Evolutionary conservation across 331 rosid genomes (phyloP), one percentile per base, ranked within the genome.

Genomic region (Acacia pycnantha): DNA sequence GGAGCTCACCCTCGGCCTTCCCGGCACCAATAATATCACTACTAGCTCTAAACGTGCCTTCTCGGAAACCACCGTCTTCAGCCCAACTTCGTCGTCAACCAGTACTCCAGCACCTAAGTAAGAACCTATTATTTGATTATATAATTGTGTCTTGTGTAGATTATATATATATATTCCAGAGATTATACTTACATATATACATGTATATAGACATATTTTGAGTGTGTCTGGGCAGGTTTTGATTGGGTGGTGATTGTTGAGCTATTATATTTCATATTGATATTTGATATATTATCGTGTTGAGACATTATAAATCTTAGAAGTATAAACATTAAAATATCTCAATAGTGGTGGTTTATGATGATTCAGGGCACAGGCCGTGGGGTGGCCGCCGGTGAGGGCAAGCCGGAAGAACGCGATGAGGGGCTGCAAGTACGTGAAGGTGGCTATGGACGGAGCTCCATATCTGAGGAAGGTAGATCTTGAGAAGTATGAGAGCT

Each of bases 351-450:
- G 8, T 56, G 12, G 3, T 56, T 56, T 58, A 13, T 65, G 21
- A 29, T 61, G 77, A 41, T 76, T 62, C 66, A 89, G 96, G 84
- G 82, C 77, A 81, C 90, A 85, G 19, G 78, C 87, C 21, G 93
- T 92, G 76, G 97, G 98, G 56, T 94, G 98, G 98, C 98, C 97
- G 19, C 98, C 95, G 27, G 95, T 94, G 81, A 89, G 92, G 80
- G 88, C 79, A 7, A 84, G 85, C 4, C 81, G 98, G 76, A 94
- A 77, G 84, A 92, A 87, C 41, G 80, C 40, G 15, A 76, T 54
- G 84, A 91, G 83, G 73, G 83, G 83, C 29, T 84, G 91, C 82
- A 91, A 87, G 80, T 90, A 81, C 66, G 91, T 94, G 76, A 92
- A 94, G 76, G 96, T 94, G 81, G 97, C 91, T 0, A 89, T 88